Evolutionary conservation across 352 stramenopile species (phyloP), one percentile per base, ranked within the genome.

Genomic region (Pythium monospermum): DNA sequence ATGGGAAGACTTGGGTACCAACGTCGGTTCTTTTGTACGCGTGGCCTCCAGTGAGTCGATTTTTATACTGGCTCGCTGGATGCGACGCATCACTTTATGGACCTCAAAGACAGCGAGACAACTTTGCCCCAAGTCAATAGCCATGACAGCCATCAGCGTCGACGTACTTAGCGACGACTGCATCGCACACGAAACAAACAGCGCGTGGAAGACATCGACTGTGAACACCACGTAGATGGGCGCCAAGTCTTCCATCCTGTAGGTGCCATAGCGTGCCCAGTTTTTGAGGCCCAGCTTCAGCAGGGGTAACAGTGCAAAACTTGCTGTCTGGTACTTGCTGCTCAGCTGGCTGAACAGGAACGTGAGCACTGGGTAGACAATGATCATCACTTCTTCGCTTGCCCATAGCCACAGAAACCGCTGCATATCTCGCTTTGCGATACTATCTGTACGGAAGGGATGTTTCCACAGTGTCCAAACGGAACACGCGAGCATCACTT

Each of bases 221-320:
- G 53, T 59, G 16, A 65, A 52, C 23, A 69, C 45, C 2, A 69
- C 41, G 12, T 41, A 10, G 21, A 62, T 61, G 7, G 64, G 60
- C 12, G 52, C 64, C 3, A 53, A 38, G 25, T 71, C 71, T 26
- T 73, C 60, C 1, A 21, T 47, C 19, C 46, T 40, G 6, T 10
- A 6, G 13, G 57, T 53, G 40, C 49, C 16, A 15, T 30, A 15
- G 44, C 52, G 57, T 18, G 76, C 55, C 21, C 48, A 37, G 52
- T 76, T 72, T 39, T 83, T 80, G 18, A 56, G 58, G 2, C 48
- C 37, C 12, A 83, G 41, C 41, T 83, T 83, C 26, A 80, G 50
- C 26, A 73, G 45, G 2, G 60, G 64, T 16, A 83, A 50, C 12
- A 76, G 12, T 2, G 67, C n/a, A 6, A 42, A 35, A 27, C 52